Base-by-base conservation (phyloP, 192 early-diverging fungal species). In the Piromyces sp. region DNA sequence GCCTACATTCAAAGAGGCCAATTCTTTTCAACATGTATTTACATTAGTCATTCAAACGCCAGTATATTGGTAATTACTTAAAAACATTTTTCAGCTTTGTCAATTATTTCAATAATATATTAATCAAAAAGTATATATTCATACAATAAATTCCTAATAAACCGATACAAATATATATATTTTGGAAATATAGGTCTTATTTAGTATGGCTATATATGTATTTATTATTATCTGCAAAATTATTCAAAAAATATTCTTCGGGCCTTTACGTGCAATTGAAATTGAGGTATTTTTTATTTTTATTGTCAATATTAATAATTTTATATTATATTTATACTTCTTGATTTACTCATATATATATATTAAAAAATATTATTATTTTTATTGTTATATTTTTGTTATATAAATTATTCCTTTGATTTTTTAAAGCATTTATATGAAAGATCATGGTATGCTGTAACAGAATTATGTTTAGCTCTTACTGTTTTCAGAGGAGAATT, bases 391-490 rank as follows among this genome's bases (percentile, higher is more conserved):
- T n/a, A n/a, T n/a, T n/a, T n/a, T n/a, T n/a, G n/a, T n/a, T n/a
- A n/a, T n/a, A n/a, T n/a, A n/a, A n/a, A n/a, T n/a, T n/a, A n/a
- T n/a, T n/a, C n/a, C n/a, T n/a, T n/a, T n/a, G n/a, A n/a, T n/a
- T n/a, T n/a, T n/a, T n/a, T n/a, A 22, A 33, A 95, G 93, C 96
- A 97, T 83, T 87, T 98, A n/a, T 98, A 99, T 83, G 97, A 99
- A 84, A 90, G 94, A 30, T 94, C 95, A 16, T 99, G 97, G 97
- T 95, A 96, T 86, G 95, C 96, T 14, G 92, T 99, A 51, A 97
- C 96, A 38, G 97, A 99, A 85, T 97, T 95, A 7, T 95, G 94
- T 84, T 87, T 99, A 51, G 96, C 96, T 29, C 94, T 98, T 91
- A 97, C 97, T 14, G 93, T 97, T 51, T 95, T 99, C 86, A 89